Conservation (phyloP, 2,329 filamentous ascomycete genomes). For the Colletotrichum limetticola region DNA sequence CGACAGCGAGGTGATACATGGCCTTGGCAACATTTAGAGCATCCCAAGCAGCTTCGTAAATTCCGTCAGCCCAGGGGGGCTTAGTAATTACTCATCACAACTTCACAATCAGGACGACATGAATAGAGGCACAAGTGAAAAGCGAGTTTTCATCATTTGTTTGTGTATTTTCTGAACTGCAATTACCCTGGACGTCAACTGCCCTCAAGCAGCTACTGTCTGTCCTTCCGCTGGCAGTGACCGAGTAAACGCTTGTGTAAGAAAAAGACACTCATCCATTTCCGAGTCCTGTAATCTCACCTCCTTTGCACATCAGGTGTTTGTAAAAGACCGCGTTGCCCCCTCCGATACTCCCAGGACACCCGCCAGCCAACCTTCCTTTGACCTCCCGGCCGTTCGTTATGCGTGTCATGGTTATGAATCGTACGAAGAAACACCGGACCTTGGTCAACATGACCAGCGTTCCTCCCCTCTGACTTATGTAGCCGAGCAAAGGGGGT, state of each 20-base stretch:
- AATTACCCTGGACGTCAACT: slow-evolving; percentile 20
- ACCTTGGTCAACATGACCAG: slow-evolving; percentile 19
- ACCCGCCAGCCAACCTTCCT: background rate
- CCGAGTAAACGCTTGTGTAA: slow-evolving; percentile 5
- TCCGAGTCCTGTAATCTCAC: slow-evolving; percentile 9
- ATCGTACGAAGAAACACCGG: slow-evolving; percentile 18
- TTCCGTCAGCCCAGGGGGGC: too few relatives aligned
- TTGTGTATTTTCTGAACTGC: slow-evolving; percentile 35
- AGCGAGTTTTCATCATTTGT: slow-evolving; percentile 31
- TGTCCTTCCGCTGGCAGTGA: background rate
- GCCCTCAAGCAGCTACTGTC: slow-evolving; percentile 16
- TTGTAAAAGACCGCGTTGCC: slow-evolving; percentile 23
- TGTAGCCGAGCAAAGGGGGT: background rate
- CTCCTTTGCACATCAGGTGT: slow-evolving; percentile 8
- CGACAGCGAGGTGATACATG: too few relatives aligned
- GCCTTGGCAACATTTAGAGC: too few relatives aligned
- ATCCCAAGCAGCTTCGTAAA: too few relatives aligned
- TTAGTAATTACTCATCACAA: too few relatives aligned
- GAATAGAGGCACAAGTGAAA: background rate
- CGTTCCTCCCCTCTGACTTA: background rate
- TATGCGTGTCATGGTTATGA: slow-evolving; percentile 16
- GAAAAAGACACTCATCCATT: background rate
- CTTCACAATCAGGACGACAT: too few relatives aligned
- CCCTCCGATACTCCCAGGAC: background rate
- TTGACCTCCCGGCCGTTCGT: background rate